A percentile compares a stretch with the other conserved stretches of the same genome.
These are phyloP conservation scores for Passiflora organensis DNA, from an alignment of 345 rosid genomes.

Conservation along the genomic window DNA sequence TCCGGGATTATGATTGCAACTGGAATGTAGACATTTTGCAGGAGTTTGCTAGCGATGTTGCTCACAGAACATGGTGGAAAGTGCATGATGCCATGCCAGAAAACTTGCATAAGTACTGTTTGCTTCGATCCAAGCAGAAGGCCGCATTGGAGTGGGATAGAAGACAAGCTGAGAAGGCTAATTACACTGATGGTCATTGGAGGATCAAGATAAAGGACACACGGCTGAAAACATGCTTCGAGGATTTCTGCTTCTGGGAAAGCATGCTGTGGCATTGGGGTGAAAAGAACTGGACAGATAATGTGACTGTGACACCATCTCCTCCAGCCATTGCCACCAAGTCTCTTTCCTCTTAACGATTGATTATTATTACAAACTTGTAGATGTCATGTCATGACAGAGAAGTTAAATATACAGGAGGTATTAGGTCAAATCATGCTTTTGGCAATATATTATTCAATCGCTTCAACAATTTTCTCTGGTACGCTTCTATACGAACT, in stretches of 20 bases:
- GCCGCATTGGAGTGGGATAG: slow-evolving; percentile 87
- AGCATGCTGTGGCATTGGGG: slow-evolving; percentile 96
- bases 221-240: slow-evolving; percentile 62
- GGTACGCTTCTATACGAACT: too few species aligned
- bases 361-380: background rate
- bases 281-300: slow-evolving; percentile 62
- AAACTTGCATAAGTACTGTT: slow-evolving; percentile 60
- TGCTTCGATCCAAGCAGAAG: slow-evolving; percentile 74
- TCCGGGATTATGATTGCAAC: slow-evolving; percentile 91
- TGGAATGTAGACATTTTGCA: slow-evolving; percentile 81
- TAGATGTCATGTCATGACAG: too few species aligned
- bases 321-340: slow-evolving; percentile 17
- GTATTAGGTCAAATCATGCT: too few species aligned
- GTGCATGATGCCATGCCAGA: slow-evolving; percentile 80
- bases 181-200: slow-evolving; percentile 79
- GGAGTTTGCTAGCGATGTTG: slow-evolving; percentile 75
- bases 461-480: too few species aligned
- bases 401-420: too few species aligned
- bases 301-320: slow-evolving; percentile 37
- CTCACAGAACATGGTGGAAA: slow-evolving; percentile 83
- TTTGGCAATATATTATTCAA: too few species aligned
- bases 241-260: slow-evolving; percentile 75
- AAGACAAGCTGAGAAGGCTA: slow-evolving; percentile 74
- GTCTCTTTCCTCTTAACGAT: slow-evolving; percentile 34
- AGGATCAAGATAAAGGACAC: slow-evolving; percentile 62